Evolutionary conservation across 495 filamentous ascomycete species (phyloP).

Genomic region (Recurvomyces mirabilis): DNA sequence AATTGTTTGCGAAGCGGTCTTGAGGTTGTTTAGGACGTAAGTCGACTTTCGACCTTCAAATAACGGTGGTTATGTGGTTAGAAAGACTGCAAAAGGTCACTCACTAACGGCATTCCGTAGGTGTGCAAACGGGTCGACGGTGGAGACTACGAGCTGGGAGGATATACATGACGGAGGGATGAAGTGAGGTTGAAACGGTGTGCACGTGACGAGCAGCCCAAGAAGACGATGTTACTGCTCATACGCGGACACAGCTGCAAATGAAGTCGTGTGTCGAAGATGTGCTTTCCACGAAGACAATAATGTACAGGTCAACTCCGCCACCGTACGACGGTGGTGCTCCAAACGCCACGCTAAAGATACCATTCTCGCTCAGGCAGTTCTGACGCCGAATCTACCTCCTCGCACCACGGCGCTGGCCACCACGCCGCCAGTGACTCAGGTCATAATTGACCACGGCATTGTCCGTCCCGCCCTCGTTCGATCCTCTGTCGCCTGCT

Average conservation of each 20-base stretch:
- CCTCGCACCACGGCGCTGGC: not conserved
- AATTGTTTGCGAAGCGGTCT: conserved; percentile 60
- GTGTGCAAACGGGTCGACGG: conserved; percentile 61
- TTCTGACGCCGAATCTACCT: not conserved
- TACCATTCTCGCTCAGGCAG: not conserved
- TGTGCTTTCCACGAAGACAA: too few relatives aligned
- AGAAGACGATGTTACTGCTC: too few relatives aligned
- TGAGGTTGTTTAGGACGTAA: conserved; percentile 71
- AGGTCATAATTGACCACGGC: conserved; percentile 30
- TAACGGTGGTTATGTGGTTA: not conserved
- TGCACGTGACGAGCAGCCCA: conserved; percentile 7
- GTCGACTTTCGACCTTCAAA: conserved; percentile 21
- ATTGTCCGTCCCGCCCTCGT: conserved; percentile 15
- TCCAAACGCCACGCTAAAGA: conserved; percentile 12
- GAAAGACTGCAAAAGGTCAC: too few relatives aligned
- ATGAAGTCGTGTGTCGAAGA: too few relatives aligned
- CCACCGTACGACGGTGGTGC: too few relatives aligned
- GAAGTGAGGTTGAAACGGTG: conserved; percentile 4
- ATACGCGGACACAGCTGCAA: too few relatives aligned
- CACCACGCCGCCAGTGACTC: conserved; percentile 24
- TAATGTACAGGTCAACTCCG: too few relatives aligned
- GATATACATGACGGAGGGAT: conserved; percentile 10
- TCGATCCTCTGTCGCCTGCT: conserved; percentile 15
- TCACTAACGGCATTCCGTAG: conserved; percentile 38
- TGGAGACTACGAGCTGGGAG: conserved; percentile 79